Evolutionary conservation across 2,329 filamentous ascomycete genomes (phyloP).

Genomic region (Pseudogymnoascus sp.): DNA sequence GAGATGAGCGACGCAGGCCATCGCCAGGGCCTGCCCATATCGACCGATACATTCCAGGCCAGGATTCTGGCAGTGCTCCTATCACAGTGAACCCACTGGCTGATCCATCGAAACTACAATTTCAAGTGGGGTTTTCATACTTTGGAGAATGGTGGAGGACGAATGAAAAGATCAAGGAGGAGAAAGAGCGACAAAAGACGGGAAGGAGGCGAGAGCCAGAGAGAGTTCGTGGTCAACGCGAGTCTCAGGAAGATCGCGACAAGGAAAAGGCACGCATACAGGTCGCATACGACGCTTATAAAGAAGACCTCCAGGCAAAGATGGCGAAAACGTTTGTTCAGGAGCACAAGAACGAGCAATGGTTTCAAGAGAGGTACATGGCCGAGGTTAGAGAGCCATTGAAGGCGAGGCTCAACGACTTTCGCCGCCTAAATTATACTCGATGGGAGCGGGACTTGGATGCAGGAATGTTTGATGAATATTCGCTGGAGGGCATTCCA

Average conservation of each 20-base stretch:
- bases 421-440: conserved; percentile 69
- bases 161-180: conserved; percentile 76
- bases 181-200: conserved; percentile 64
- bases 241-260: conserved; percentile 66
- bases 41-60: conserved; percentile 77
- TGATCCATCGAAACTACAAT: conserved; percentile 67
- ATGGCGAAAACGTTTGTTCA: conserved; percentile 88
- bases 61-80: conserved; percentile 48
- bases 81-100: conserved; percentile 59
- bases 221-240: conserved; percentile 56
- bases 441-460: conserved; percentile 89
- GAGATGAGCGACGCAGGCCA: conserved; percentile 48
- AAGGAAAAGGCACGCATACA: conserved; percentile 76
- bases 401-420: conserved; percentile 69
- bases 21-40: conserved; percentile 62
- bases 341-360: conserved; percentile 91
- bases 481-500: conserved; percentile 86
- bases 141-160: conserved; percentile 83
- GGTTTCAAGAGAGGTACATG: conserved; percentile 95
- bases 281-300: conserved; percentile 59
- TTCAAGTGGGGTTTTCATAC: conserved; percentile 79
- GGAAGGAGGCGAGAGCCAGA: conserved; percentile 63
- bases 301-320: conserved; percentile 62
- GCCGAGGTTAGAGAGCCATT: conserved; percentile 73
- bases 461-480: conserved; percentile 83